These are phyloP conservation scores for Panellus pusillus DNA, from an alignment of 768 basidiomycete species.

Conservation along the genomic window DNA sequence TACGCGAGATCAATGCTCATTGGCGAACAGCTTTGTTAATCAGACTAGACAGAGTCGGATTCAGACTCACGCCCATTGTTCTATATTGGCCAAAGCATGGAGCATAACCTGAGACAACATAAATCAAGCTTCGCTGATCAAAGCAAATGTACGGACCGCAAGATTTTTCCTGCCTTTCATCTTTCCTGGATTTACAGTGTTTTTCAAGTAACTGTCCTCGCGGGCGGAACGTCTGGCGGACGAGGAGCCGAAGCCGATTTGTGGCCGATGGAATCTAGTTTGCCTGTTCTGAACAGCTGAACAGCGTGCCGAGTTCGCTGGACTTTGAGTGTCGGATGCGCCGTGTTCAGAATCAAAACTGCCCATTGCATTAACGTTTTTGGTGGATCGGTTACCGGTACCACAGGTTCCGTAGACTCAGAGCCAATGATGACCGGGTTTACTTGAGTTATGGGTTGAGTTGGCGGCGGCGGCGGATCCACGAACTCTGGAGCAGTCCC, in stretches of 20 bases:
- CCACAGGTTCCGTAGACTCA: constrained; percentile 43
- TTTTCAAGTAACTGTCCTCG: constrained; percentile 48
- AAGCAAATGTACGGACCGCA: constrained; percentile 31
- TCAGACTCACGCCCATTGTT: constrained; percentile 77
- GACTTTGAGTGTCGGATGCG: constrained; percentile 69
- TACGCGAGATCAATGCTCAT: constrained; percentile 72
- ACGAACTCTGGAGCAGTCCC: constrained; percentile 51
- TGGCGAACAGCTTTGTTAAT: not conserved
- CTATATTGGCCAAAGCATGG: constrained; percentile 82
- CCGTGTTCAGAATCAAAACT: constrained; percentile 73
- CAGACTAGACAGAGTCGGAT: not conserved
- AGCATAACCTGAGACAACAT: constrained; percentile 48
- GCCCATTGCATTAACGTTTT: constrained; percentile 78
- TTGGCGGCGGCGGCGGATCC: constrained; percentile 53
- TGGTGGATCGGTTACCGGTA: constrained; percentile 51
- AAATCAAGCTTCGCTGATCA: not conserved
- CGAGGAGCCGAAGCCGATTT: constrained; percentile 44
- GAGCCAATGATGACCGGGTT: constrained; percentile 11
- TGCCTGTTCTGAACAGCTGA: constrained; percentile 65
- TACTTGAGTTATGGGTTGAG: constrained; percentile 21
- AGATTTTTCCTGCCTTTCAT: constrained; percentile 61
- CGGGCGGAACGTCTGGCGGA: constrained; percentile 66
- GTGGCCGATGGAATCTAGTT: constrained; percentile 66
- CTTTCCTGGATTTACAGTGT: constrained; percentile 60
- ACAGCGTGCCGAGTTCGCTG: constrained; percentile 71